These are phyloP conservation scores for Microthyrium microscopicum DNA, from an alignment of 2,329 filamentous ascomycete genomes.

Conservation along the genomic window DNA sequence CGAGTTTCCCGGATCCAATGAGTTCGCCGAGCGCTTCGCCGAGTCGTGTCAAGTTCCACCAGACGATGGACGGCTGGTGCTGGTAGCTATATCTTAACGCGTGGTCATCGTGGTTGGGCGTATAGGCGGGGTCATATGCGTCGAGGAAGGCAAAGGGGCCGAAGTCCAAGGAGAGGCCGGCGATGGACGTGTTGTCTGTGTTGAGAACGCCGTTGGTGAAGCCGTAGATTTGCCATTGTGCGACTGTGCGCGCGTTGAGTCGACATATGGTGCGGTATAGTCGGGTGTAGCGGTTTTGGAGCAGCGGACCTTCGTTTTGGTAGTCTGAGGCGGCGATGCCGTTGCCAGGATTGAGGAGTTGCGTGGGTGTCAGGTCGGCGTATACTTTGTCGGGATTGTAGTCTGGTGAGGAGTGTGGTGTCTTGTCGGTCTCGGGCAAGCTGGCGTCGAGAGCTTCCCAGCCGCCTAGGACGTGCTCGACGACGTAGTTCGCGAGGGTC, in stretches of 20 bases:
- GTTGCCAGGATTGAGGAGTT: slow-evolving; percentile 15
- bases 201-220: slow-evolving; percentile 98
- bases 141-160: slow-evolving; percentile 97
- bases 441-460: slow-evolving; percentile 67
- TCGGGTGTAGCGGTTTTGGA: slow-evolving; percentile 74
- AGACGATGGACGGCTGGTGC: slow-evolving; percentile 90
- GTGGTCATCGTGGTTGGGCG: slow-evolving; percentile 90
- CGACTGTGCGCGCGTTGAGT: slow-evolving; percentile 74
- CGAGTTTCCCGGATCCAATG: slow-evolving; percentile 55
- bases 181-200: slow-evolving; percentile 90
- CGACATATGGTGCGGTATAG: slow-evolving; percentile 77
- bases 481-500: slow-evolving; percentile 63
- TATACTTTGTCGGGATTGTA: slow-evolving; percentile 7
- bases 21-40: slow-evolving; percentile 81
- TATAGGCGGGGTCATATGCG: slow-evolving; percentile 87
- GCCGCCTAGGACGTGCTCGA: slow-evolving; percentile 72
- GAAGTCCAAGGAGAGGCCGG: slow-evolving; percentile 81
- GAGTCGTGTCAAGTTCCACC: slow-evolving; percentile 93
- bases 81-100: slow-evolving; percentile 78
- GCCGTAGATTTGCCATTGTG: slow-evolving; percentile 93
- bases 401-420: slow-evolving; percentile 26
- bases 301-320: slow-evolving; percentile 49
- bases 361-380: slow-evolving; percentile 1
- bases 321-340: slow-evolving; percentile 40
- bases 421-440: slow-evolving; percentile 29